These are phyloP conservation scores for Barnettozyma wickerhamii DNA, from an alignment of 805 yeast species.

Conservation along the genomic window DNA sequence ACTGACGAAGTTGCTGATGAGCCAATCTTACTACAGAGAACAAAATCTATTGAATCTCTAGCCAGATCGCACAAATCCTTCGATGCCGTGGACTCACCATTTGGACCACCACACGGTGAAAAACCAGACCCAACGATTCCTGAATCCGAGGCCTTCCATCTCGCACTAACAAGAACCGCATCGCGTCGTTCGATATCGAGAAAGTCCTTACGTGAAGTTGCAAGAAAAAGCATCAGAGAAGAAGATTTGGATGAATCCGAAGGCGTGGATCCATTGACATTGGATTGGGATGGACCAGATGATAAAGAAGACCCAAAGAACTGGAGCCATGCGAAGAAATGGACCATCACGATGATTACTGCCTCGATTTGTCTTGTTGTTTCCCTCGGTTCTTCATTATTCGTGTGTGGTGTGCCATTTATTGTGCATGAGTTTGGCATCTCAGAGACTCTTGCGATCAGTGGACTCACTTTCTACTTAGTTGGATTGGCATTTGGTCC, in stretches of 20 bases:
- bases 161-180: slow-evolving; percentile 23
- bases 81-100: slow-evolving; percentile 11
- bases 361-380: slow-evolving; percentile 65
- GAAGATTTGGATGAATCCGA: slow-evolving; percentile 23
- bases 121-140: slow-evolving; percentile 14
- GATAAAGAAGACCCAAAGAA: slow-evolving; percentile 65
- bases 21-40: slow-evolving; percentile 5
- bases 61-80: slow-evolving; percentile 17
- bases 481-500: slow-evolving; percentile 73
- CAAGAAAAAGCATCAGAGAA: slow-evolving; percentile 4
- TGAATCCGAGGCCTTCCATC: slow-evolving; percentile 13
- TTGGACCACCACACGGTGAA: background rate
- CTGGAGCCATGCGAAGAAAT: slow-evolving; percentile 61
- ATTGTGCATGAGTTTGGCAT: slow-evolving; percentile 44
- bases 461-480: slow-evolving; percentile 68
- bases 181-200: slow-evolving; percentile 22
- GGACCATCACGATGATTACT: slow-evolving; percentile 61
- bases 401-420: slow-evolving; percentile 59
- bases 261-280: slow-evolving; percentile 33
- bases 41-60: slow-evolving; percentile 7
- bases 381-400: slow-evolving; percentile 72
- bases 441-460: slow-evolving; percentile 55
- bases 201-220: slow-evolving; percentile 6
- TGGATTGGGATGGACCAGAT: slow-evolving; percentile 59
- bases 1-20: slow-evolving; percentile 4